These are phyloP conservation scores for Glycine latifolia DNA, from an alignment of 306 rosid genomes.

Conservation along the genomic window DNA sequence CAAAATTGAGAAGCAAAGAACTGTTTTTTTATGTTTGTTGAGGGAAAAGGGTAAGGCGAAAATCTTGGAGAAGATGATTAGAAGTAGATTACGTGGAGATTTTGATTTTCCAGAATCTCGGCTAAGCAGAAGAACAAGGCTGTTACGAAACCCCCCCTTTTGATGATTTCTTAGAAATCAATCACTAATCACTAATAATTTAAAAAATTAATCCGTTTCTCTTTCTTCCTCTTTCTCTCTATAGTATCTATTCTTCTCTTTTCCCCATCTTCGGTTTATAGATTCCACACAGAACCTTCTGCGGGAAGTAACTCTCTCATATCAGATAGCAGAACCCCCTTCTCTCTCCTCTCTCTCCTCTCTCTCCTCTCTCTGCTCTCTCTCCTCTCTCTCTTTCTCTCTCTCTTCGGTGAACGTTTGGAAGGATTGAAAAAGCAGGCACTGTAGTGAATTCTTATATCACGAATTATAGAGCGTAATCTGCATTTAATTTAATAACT, in stretches of 20 bases:
- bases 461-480: background rate
- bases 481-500: constrained; percentile 17
- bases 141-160: constrained; percentile 62
- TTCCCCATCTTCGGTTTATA: constrained; percentile 12
- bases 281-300: constrained; percentile 60
- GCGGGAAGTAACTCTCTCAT: constrained; percentile 53
- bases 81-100: constrained; percentile 65
- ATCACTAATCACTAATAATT: constrained; percentile 26
- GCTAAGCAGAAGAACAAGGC: constrained; percentile 47
- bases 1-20: constrained; percentile 12
- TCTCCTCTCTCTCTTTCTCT: no score
- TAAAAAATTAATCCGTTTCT: background rate
- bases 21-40: constrained; percentile 5
- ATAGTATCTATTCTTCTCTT: background rate
- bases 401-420: constrained; percentile 41
- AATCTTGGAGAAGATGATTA: constrained; percentile 47
- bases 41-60: constrained; percentile 36
- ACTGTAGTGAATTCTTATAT: constrained; percentile 12
- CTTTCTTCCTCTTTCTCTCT: constrained; percentile 26
- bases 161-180: constrained; percentile 42
- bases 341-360: constrained; percentile 15
- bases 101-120: constrained; percentile 45
- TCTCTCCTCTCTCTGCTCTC: no score
- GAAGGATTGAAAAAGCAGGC: constrained; percentile 44
- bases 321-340: no score